A percentile compares a stretch with the other conserved stretches of the same genome.
Conservation (phyloP, 2,329 filamentous ascomycete species). For the Trichophyton simii region DNA sequence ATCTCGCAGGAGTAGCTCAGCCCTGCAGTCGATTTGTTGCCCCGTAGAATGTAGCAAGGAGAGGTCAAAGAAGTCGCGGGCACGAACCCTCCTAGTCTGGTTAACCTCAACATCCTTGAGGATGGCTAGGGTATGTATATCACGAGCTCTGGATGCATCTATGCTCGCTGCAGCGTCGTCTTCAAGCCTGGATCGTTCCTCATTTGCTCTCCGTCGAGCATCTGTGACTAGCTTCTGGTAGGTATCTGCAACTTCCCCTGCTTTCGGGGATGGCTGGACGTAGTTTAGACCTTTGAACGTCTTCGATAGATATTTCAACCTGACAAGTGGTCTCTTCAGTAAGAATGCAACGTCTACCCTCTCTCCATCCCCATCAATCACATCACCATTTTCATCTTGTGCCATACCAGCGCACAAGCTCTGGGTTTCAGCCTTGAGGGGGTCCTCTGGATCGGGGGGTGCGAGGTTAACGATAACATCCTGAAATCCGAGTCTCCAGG, state of each 20-base stretch:
- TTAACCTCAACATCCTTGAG: constrained; percentile 61
- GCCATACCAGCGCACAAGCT: constrained; percentile 43
- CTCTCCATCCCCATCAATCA: constrained; percentile 63
- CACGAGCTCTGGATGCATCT: constrained; percentile 66
- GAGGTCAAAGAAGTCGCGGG: constrained; percentile 80
- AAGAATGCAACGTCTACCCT: constrained; percentile 89
- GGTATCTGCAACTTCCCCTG: constrained; percentile 45
- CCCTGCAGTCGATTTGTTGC: constrained; percentile 75
- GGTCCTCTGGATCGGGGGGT: constrained; percentile 55
- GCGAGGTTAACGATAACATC: constrained; percentile 89
- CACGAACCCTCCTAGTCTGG: constrained; percentile 66
- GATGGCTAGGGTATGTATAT: constrained; percentile 62
- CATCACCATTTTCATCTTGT: constrained; percentile 47
- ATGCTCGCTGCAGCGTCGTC: constrained; percentile 80
- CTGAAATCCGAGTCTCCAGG: constrained; percentile 88
- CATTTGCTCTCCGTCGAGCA: constrained; percentile 59
- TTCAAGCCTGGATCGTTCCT: constrained; percentile 60
- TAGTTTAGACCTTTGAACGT: constrained; percentile 54
- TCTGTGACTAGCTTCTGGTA: constrained; percentile 66
- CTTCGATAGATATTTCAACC: constrained; percentile 77
- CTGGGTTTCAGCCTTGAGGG: constrained; percentile 34
- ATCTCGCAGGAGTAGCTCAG: constrained; percentile 78
- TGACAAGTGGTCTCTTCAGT: constrained; percentile 74
- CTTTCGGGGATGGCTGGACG: constrained; percentile 36
- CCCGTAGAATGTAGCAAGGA: constrained; percentile 78